Evolutionary conservation across 2,329 filamentous ascomycete species (phyloP), one percentile per base, ranked within the genome.

Genomic region (Nigrograna mackinnonii): DNA sequence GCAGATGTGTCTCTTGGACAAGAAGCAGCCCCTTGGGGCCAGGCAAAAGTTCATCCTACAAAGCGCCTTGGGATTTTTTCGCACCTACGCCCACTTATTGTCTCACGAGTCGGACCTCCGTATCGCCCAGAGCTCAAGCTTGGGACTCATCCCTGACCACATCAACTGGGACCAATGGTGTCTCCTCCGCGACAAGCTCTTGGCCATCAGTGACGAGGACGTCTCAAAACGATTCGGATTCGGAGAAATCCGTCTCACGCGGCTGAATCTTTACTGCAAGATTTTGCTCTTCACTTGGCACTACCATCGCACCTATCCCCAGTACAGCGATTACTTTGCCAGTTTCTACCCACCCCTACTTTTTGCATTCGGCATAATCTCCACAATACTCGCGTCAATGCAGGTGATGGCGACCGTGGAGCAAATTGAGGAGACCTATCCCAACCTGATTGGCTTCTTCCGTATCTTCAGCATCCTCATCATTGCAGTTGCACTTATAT

Each of bases 191-290:
- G n/a, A 40, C 22, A 37, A 44, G 12, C 32, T 55, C 17, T n/a
- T 20, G 18, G 9, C 32, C 14, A 65, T 72, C 21, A 52, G 64
- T 1, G 49, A 64, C 35, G 22, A 40, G 13, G 43, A 41, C 4
- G 62, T 75, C 14, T 68, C 67, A 32, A 46, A 47, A 13, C 62
- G 74, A 12, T 77, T 73, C 51, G 42, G 49, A 16, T 77, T 69
- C 43, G 71, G 73, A 14, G 73, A 77, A 52, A 57, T 76, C 19
- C 66, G 73, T 2, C 62, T 76, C 6, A 62, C 64, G 4, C 63
- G 73, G 19, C 52, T 77, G 16, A 73, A 79, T 57, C 66, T 72
- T 41, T 68, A 73, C 35, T 67, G 70, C 49, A 57, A 58, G 21
- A 47, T 74, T 11, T 47, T 62, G 9, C 39, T 62, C 5, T 39